Conservation (phyloP, 2,329 filamentous ascomycete species). For the Coniosporium tulheliwenetii region DNA sequence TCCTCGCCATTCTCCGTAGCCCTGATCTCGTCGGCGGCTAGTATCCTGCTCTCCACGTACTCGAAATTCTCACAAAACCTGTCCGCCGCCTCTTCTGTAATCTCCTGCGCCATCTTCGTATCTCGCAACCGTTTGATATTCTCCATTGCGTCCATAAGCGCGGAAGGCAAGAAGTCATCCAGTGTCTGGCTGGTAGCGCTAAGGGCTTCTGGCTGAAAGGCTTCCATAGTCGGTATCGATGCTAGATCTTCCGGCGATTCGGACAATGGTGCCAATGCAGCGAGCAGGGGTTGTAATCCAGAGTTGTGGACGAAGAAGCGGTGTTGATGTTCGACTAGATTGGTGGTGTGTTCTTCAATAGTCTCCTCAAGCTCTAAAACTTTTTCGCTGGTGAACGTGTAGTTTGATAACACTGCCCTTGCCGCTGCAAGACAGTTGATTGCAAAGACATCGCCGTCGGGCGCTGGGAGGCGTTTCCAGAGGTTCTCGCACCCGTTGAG, state of each 20-base stretch:
- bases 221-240: conserved; percentile 36
- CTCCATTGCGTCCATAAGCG: conserved; percentile 80
- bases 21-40: conserved; percentile 39
- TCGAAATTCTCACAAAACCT: conserved; percentile 78
- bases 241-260: conserved; percentile 34
- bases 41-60: conserved; percentile 44
- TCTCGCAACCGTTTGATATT: conserved; percentile 62
- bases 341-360: conserved; percentile 38
- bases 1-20: conserved; percentile 17
- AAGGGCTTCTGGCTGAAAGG: conserved; percentile 47
- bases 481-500: conserved; percentile 59
- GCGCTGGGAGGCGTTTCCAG: conserved; percentile 41
- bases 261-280: conserved; percentile 32
- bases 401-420: conserved; percentile 37
- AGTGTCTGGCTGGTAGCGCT: conserved; percentile 55
- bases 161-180: conserved; percentile 84
- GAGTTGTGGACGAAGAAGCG: conserved; percentile 60
- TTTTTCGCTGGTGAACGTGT: conserved; percentile 47
- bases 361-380: conserved; percentile 39
- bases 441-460: conserved; percentile 50
- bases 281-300: conserved; percentile 50
- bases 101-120: conserved; percentile 51
- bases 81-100: conserved; percentile 72
- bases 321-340: conserved; percentile 53
- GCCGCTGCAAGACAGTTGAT: conserved; percentile 56